Conservation (phyloP, 129 eudicot genomes). For the Chrysanthemum seticuspe region DNA sequence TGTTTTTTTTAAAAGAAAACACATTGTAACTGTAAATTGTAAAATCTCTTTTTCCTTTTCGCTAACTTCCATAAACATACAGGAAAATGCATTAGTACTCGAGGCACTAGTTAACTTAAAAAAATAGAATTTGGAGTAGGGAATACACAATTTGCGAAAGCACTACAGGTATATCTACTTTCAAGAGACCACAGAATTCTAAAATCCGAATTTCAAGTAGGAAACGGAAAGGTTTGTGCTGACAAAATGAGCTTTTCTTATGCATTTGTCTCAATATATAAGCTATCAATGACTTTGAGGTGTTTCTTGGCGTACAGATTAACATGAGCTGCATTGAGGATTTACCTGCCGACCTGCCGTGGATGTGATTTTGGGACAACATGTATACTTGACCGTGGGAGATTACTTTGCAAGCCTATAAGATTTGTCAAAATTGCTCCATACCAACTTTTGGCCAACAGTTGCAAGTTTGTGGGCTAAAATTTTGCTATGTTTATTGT, state of each 20-base stretch:
- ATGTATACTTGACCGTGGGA: conserved; percentile 62
- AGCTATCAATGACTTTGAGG: neutral
- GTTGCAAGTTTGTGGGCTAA: neutral
- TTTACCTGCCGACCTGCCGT: conserved; percentile 55
- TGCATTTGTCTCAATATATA: neutral
- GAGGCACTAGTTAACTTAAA: no score
- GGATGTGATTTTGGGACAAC: conserved; percentile 56
- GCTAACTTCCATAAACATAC: no score
- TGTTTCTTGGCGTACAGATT: conserved; percentile 37
- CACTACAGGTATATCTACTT: conserved; percentile 55
- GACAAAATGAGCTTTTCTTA: neutral
- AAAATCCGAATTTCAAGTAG: conserved; percentile 60
- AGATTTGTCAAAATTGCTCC: conserved; percentile 30
- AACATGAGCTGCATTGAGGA: conserved; percentile 49
- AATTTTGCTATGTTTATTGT: neutral
- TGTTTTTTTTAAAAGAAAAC: no score
- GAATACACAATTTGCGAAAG: conserved; percentile 23
- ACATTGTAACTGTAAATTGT: no score
- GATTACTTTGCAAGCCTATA: conserved; percentile 45
- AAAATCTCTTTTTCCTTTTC: no score
- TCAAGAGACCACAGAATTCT: conserved; percentile 59
- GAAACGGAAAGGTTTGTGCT: conserved; percentile 60
- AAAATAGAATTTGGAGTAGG: no score
- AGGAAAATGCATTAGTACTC: no score
- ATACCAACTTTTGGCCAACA: neutral